Base-by-base conservation (phyloP, 1,284 basidiomycete genomes). In the Apiotrichum gracile region DNA sequence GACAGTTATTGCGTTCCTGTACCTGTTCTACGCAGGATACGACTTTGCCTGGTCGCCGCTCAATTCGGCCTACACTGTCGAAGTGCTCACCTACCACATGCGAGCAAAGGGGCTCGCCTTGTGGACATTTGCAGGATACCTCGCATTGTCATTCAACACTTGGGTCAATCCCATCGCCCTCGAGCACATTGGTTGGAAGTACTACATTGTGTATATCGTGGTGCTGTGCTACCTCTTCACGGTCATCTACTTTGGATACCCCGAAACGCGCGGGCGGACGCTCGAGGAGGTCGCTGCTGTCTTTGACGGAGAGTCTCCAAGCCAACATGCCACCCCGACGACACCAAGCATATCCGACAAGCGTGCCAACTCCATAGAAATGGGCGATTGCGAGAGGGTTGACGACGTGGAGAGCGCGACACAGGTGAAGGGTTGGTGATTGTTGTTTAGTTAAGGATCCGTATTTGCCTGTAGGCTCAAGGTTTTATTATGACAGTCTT, bases 181-280 rank as follows among this genome's bases (percentile, higher is more conserved):
- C 13, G 53, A 49, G 12, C 40, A 25, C 6, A 51, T 61, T 40
- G 55, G 52, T 9, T 67, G 62, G 60, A 59, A 58, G 50, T 64
- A 61, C 57, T 66, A 65, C 52, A 22, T 49, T 21, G 47, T 49
- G 10, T 53, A 48, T 38, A 47, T 51, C 29, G 3, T 19, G 5
- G 41, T 47, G 25, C 34, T 62, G 44, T 75, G 75, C 65, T 78
- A 78, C 67, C 75, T 85, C 40, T 80, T 84, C 24, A 84, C 84
- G 55, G 82, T 47, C 13, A 26, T 29, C n/a, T 49, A 34, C 48
- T 49, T 41, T 27, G 41, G 29, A 19, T 49, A 31, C 46, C 55
- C 57, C 25, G 61, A 67, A 48, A 63, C 63, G 0, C 59, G 56
- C 27, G 60, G 57, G 34, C 40, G 52, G 24, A 61, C 47, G 5